Evolutionary conservation across 1,284 basidiomycete genomes (phyloP).

Genomic region (Papiliotrema terrestris): DNA sequence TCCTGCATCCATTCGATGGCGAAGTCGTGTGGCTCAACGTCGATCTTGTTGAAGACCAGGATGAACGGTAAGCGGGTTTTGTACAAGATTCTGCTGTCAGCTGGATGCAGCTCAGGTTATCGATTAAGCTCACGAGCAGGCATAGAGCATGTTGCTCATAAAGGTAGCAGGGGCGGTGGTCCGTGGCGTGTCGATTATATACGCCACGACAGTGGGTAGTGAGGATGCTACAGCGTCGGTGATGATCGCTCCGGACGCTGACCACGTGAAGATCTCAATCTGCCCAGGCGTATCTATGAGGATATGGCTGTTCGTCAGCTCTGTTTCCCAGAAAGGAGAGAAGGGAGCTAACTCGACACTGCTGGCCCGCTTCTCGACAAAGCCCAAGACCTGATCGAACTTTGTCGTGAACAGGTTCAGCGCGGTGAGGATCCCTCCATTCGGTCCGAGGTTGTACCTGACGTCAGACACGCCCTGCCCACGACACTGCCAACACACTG

Average conservation of each 20-base stretch:
- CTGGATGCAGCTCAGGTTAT: neutral
- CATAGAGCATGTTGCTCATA: conserved; percentile 99
- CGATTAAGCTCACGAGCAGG: conserved; percentile 69
- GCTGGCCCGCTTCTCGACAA: conserved; percentile 87
- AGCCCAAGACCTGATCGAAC: conserved; percentile 91
- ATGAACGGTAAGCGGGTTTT: conserved; percentile 97
- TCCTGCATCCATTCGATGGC: conserved; percentile 98
- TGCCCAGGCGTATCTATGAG: conserved; percentile 97
- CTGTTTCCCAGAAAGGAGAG: neutral
- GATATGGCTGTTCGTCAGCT: conserved; percentile 62
- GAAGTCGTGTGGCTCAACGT: conserved; percentile 79
- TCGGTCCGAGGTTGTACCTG: conserved; percentile 96
- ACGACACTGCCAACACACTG: conserved; percentile 57
- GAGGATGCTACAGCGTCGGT: conserved; percentile 95
- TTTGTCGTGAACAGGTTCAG: conserved; percentile 98
- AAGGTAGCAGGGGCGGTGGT: conserved; percentile 95
- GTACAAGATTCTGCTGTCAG: conserved; percentile 76
- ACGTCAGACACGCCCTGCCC: neutral
- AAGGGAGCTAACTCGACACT: conserved; percentile 69
- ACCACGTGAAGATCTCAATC: conserved; percentile 99
- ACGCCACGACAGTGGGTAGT: conserved; percentile 90
- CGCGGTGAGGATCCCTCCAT: conserved; percentile 95
- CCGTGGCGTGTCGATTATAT: conserved; percentile 95
- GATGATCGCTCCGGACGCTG: conserved; percentile 96
- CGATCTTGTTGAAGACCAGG: conserved; percentile 98